phyloP scores from a whole-genome alignment of 2,329 filamentous ascomycete species.

The Penicillium digitatum region DNA sequence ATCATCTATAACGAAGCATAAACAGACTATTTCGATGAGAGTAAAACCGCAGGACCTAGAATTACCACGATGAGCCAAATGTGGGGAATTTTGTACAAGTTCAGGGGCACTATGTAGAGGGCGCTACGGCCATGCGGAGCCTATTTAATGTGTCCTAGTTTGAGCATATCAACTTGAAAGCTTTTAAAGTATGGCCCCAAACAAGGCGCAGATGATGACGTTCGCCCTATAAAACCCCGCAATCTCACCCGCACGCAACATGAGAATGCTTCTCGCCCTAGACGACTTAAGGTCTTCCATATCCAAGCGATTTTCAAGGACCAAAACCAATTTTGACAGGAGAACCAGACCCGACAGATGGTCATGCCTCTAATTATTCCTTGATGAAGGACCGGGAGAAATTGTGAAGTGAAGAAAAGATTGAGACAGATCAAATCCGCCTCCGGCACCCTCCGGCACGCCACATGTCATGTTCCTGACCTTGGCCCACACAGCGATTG shows the following conservation, averaged over 20 bases:
- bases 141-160: too few species aligned
- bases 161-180: not conserved
- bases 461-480: too few species aligned
- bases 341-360: not conserved
- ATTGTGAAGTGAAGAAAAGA: not conserved
- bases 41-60: not conserved
- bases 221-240: not conserved
- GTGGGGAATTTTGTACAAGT: not conserved
- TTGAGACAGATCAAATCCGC: too few species aligned
- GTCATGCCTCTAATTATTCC: not conserved
- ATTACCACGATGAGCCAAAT: not conserved
- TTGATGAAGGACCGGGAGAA: not conserved
- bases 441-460: too few species aligned
- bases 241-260: not conserved
- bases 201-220: not conserved
- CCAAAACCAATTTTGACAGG: not conserved
- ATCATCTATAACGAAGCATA: not conserved
- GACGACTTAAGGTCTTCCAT: too few species aligned
- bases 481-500: too few species aligned
- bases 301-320: not conserved
- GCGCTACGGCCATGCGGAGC: not conserved
- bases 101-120: not conserved
- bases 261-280: not conserved
- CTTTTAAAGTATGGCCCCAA: not conserved
- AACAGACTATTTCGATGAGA: not conserved